phyloP scores from a whole-genome alignment of 805 yeast species.

The Saccharomycopsis javanensis region DNA sequence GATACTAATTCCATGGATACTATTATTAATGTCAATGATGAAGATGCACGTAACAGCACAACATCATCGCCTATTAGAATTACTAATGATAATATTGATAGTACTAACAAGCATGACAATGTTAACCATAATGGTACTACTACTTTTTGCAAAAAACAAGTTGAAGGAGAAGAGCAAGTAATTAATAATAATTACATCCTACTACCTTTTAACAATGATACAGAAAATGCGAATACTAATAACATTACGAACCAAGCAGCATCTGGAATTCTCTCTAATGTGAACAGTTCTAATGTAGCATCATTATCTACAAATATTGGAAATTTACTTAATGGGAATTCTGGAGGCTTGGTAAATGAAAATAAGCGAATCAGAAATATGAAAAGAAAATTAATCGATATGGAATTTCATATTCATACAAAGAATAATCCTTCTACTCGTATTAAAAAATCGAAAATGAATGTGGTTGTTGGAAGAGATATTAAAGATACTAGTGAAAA shows the following conservation, averaged over 20 bases:
- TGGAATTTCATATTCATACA: background rate
- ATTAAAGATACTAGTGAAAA: background rate
- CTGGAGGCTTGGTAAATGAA: background rate
- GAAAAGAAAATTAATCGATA: background rate
- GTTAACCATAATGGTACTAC: background rate
- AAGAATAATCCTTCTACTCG: background rate
- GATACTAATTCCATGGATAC: background rate
- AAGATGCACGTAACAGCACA: background rate
- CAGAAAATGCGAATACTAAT: background rate
- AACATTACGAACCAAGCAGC: background rate
- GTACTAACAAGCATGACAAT: background rate
- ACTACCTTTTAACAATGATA: background rate
- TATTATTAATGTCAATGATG: background rate
- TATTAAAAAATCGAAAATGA: background rate
- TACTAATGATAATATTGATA: background rate
- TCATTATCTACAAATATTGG: background rate
- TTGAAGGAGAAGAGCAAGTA: background rate
- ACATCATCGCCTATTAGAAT: conserved; percentile 4
- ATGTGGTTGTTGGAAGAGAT: background rate
- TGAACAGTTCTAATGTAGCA: background rate
- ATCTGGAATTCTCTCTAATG: background rate
- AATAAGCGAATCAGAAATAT: background rate
- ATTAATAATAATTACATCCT: background rate
- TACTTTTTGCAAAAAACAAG: background rate
- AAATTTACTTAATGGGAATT: background rate